These are phyloP conservation scores for Pseudopyrenochaeta lycopersici DNA, from an alignment of 2,329 filamentous ascomycete species.

Conservation along the genomic window DNA sequence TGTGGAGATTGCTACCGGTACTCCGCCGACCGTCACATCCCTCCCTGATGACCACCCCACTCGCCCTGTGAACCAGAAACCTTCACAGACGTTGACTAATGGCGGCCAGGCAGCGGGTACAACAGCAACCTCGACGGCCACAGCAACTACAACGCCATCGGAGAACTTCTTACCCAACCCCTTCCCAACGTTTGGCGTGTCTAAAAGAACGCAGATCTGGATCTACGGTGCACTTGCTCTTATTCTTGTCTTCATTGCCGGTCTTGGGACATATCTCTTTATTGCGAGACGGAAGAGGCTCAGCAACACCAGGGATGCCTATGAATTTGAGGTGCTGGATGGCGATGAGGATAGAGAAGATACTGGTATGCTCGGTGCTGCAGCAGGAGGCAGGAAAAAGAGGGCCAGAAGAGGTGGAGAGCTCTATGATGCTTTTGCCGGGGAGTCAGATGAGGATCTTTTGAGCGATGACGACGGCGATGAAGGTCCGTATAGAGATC, in stretches of 20 bases:
- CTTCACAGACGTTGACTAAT: conserved; percentile 42
- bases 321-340: conserved; percentile 93
- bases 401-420: conserved; percentile 77
- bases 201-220: conserved; percentile 88
- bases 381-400: conserved; percentile 49
- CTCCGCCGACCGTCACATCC: conserved; percentile 52
- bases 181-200: conserved; percentile 90
- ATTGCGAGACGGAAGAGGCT: conserved; percentile 80
- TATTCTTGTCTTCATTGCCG: conserved; percentile 83
- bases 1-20: conserved; percentile 57
- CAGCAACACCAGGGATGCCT: conserved; percentile 79
- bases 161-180: conserved; percentile 78
- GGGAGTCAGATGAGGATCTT: conserved; percentile 81
- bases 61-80: conserved; percentile 68
- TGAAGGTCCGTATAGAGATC: conserved; percentile 47
- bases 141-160: conserved; percentile 32
- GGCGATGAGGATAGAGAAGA: conserved; percentile 74
- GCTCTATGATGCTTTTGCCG: conserved; percentile 96
- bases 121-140: conserved; percentile 19
- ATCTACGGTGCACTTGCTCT: conserved; percentile 88
- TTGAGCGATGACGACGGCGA: conserved; percentile 56
- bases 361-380: conserved; percentile 55
- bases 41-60: conserved; percentile 58
- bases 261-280: conserved; percentile 82
- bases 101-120: conserved; percentile 33